Percentiles rank a stretch among this genome's conserved stretches.
Evolutionary conservation across 305 asterid species (phyloP).

Genomic region (Fraxinus angustifolia): DNA sequence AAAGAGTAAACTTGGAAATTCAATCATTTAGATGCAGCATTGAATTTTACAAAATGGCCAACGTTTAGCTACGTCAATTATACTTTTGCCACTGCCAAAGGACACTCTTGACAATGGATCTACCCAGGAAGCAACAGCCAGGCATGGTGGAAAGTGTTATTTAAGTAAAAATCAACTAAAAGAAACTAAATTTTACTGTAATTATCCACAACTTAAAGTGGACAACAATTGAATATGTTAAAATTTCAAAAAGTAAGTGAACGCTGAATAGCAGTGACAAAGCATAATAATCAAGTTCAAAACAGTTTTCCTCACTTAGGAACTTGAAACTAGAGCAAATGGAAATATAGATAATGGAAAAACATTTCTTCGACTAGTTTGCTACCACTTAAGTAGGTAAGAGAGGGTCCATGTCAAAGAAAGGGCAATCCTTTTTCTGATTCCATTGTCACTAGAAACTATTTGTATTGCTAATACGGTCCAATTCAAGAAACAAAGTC

Average conservation of each 20-base stretch:
- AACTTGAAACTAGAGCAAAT: neutral
- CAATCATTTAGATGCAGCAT: neutral
- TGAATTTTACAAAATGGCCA: neutral
- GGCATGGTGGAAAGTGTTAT: constrained; percentile 6
- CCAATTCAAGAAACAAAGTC: constrained; percentile 10
- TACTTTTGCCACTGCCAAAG: neutral
- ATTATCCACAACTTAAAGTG: neutral
- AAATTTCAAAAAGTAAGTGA: neutral
- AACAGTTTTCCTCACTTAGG: neutral
- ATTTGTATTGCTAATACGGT: neutral
- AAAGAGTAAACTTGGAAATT: neutral
- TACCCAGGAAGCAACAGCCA: neutral
- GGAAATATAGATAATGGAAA: neutral
- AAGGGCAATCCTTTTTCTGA: neutral
- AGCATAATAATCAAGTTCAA: neutral
- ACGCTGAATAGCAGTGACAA: neutral
- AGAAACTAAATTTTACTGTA: neutral
- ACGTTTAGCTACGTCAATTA: neutral
- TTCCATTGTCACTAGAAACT: neutral
- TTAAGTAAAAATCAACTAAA: neutral
- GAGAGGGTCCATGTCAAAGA: neutral
- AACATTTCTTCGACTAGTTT: neutral
- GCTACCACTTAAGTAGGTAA: constrained; percentile 10
- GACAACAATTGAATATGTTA: neutral
- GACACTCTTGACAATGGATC: neutral